phyloP scores from a whole-genome alignment of 768 basidiomycete species.

The Rhizopogon rudus region DNA sequence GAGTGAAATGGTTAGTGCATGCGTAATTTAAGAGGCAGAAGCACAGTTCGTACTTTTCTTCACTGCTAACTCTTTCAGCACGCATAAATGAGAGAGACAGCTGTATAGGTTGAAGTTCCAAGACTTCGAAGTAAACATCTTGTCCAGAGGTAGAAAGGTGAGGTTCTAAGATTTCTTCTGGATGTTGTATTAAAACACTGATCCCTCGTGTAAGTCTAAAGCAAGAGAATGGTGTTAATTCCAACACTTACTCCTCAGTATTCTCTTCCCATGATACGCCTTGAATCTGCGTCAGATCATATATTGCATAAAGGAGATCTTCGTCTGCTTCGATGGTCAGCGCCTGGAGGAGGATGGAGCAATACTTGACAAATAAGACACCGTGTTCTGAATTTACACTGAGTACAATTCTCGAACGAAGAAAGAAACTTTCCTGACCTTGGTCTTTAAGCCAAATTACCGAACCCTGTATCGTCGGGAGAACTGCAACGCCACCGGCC shows the following conservation, averaged over 20 bases:
- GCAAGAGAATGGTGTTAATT: background rate
- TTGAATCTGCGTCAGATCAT: slow-evolving; percentile 88
- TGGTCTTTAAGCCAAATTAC: slow-evolving; percentile 90
- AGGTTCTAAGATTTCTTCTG: slow-evolving; percentile 70
- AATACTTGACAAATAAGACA: slow-evolving; percentile 97
- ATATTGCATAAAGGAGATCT: slow-evolving; percentile 87
- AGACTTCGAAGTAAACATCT: slow-evolving; percentile 91
- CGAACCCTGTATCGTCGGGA: slow-evolving; percentile 87
- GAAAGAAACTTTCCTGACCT: slow-evolving; percentile 40
- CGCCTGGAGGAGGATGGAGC: slow-evolving; percentile 88
- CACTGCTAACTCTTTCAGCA: slow-evolving; percentile 88
- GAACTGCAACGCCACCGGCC: slow-evolving; percentile 59
- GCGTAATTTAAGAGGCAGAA: background rate
- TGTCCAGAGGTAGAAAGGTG: slow-evolving; percentile 57
- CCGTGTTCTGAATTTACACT: slow-evolving; percentile 69
- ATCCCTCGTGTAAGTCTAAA: background rate
- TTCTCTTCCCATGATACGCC: slow-evolving; percentile 88
- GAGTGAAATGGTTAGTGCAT: slow-evolving; percentile 2
- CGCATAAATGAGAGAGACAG: slow-evolving; percentile 96
- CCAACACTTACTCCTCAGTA: slow-evolving; percentile 58
- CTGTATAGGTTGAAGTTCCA: slow-evolving; percentile 92
- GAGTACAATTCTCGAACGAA: background rate
- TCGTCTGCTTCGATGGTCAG: slow-evolving; percentile 97
- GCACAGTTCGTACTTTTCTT: slow-evolving; percentile 71
- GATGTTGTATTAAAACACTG: slow-evolving; percentile 70